A percentile compares a stretch with the other conserved stretches of the same genome.
Evolutionary conservation across 2,329 filamentous ascomycete species (phyloP).

Genomic region (Claviceps africana): DNA sequence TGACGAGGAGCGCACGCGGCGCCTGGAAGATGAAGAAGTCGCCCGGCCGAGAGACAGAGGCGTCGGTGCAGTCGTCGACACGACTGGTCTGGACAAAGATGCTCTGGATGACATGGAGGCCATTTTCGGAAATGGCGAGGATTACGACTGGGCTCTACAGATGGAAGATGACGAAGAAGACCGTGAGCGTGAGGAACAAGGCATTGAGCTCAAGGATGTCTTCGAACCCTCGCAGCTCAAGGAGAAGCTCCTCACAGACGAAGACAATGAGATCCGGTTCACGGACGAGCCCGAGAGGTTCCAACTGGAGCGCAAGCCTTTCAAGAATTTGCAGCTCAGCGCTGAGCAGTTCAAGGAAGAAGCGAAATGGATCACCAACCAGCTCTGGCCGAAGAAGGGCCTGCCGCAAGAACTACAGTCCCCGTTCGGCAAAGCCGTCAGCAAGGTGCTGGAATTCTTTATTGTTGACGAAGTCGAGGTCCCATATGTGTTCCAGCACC

Average conservation of each 20-base stretch:
- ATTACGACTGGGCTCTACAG: constrained; percentile 89
- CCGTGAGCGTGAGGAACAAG: constrained; percentile 63
- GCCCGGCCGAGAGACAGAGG: constrained; percentile 63
- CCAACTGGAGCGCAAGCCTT: constrained; percentile 79
- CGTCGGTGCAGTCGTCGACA: constrained; percentile 58
- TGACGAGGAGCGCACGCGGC: constrained; percentile 59
- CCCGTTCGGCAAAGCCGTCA: constrained; percentile 77
- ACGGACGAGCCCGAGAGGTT: constrained; percentile 88
- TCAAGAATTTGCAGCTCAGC: constrained; percentile 66
- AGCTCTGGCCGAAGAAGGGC: constrained; percentile 79
- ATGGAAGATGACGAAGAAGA: constrained; percentile 78
- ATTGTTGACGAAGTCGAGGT: constrained; percentile 90
- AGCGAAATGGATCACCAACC: constrained; percentile 77
- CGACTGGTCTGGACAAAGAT: constrained; percentile 76
- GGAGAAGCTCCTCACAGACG: constrained; percentile 89
- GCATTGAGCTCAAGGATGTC: constrained; percentile 88
- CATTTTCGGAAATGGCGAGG: constrained; percentile 89
- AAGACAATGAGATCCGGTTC: constrained; percentile 80
- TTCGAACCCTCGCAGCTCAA: constrained; percentile 92
- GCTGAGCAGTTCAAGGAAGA: constrained; percentile 85
- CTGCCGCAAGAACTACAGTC: constrained; percentile 57
- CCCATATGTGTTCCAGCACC: constrained; percentile 94
- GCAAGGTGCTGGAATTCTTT: constrained; percentile 89
- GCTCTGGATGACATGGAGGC: constrained; percentile 90
- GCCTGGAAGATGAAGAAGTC: constrained; percentile 78